Base-by-base conservation (phyloP, 768 basidiomycete species). In the Leccinum sublutescens region DNA sequence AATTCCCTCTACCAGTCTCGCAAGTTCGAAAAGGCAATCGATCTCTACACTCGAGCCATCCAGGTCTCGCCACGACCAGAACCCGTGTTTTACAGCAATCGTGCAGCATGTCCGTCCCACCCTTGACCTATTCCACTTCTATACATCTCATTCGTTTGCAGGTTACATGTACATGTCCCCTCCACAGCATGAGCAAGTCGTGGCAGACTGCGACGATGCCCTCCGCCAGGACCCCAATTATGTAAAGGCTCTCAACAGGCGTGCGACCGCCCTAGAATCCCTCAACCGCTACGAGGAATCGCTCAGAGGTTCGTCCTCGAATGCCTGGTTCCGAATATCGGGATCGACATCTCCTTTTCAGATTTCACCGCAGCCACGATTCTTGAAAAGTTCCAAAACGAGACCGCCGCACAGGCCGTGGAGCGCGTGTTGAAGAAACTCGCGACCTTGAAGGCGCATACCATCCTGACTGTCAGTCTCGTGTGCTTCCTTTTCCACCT, bases 301-400 rank as follows among this genome's bases (percentile, higher is more conserved):
- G 33, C 68, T 97, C 38, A 81, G 91, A 67, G 93, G 93, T 93
- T 57, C 11, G 83, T 73, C 4, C 47, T 23, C 5, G 17, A 0
- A 15, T 10, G 2, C 10, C 5, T 49, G 19, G 15, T 58, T 55
- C 34, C 27, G 1, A 19, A 19, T 25, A 45, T 47, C 34, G 29
- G 17, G 43, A 52, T 52, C 25, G 50, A 50, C 53, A 10, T 2
- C 8, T 21, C 3, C 49, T 19, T 33, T 45, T 12, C 33, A 95
- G 96, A 99, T 74, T 98, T 87, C 79, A 98, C 96, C 0, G 93
- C 96, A n/a, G 88, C 91, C 0, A 94, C 95, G 15, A 96, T 99
- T 63, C 82, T 99, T 45, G 93, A 95, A 74, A 87, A 88, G 68
- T 97, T 98, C 85, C 82, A 87, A 70, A 93, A 95, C 68, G 85